Evolutionary conservation across 345 rosid species (phyloP), one percentile per base, ranked within the genome.

Genomic region (Syzygium aromaticum): DNA sequence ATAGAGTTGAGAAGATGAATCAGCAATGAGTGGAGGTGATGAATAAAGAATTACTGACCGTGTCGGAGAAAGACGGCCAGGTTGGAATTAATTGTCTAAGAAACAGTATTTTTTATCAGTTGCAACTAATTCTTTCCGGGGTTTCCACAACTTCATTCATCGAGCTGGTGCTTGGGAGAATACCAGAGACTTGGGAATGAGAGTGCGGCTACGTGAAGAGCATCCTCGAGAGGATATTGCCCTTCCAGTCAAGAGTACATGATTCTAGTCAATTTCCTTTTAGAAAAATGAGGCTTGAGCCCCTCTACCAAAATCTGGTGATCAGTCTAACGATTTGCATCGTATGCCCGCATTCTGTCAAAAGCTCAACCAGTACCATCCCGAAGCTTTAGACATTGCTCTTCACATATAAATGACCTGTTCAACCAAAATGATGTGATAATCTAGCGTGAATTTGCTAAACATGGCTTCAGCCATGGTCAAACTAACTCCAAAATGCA

Each of bases 241-340:
- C 85, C 82, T 56, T 85, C 87, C 85, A 85, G 67, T 19, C 84
- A 64, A 7, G 84, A 63, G 59, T 84, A 86, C 59, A 84, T 85
- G 12, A 87, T 84, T 13, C 89, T 84, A 5, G 84, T 77, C 84
- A 84, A 16, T 63, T 87, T 84, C 84, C 86, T 87, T 53, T n/a
- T 67, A n/a, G 89, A 84, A 7, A 87, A 63, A 28, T 67, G 33
- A 22, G 86, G 89, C 23, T 85, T 85, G 17, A 87, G 53, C 84
- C 86, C 67, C 28, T 84, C 86, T 54, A 3, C 84, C 51, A 87
- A 51, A 63, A 51, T 30, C 53, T 63, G 33, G 77, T 87, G 38
- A 17, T 54, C 84, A 16, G 51, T 2, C n/a, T 51, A 84, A 17
- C 40, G 84, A 14, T 52, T 67, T 5, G 73, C 6, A 53, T 84